A percentile compares a stretch with the other conserved stretches of the same genome.
Conservation (phyloP, 345 rosid species). For the Eutrema heterophyllum region DNA sequence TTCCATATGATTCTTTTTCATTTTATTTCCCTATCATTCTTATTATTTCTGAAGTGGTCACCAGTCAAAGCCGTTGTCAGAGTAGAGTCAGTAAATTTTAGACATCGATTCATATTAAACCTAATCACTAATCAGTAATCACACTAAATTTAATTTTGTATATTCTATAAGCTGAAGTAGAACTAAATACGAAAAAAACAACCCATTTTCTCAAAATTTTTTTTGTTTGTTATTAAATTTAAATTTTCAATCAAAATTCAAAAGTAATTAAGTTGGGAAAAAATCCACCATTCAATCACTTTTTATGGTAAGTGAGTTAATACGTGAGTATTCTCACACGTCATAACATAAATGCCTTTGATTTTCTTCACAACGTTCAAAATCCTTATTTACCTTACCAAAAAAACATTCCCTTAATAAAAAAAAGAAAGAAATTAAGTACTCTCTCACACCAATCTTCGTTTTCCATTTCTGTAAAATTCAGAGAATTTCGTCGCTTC, state of each 20-base stretch:
- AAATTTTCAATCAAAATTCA: neutral
- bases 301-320: conserved; percentile 7
- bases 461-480: neutral
- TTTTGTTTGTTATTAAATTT: neutral
- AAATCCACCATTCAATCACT: neutral
- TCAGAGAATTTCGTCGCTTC: neutral
- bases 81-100: neutral
- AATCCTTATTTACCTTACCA: conserved; percentile 13
- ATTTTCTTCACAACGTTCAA: conserved; percentile 11
- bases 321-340: conserved; percentile 23
- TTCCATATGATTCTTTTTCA: no score
- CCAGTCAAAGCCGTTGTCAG: no score
- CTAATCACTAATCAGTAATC: neutral
- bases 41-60: no score
- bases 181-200: neutral
- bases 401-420: neutral
- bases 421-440: neutral
- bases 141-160: neutral
- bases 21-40: no score
- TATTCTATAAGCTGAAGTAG: neutral
- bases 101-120: neutral
- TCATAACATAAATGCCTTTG: conserved; percentile 19
- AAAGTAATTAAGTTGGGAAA: neutral
- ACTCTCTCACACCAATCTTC: neutral
- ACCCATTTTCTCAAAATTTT: neutral